Base-by-base conservation (phyloP, 176 grass and related monocot genomes). In the Hordeum vulgare region DNA sequence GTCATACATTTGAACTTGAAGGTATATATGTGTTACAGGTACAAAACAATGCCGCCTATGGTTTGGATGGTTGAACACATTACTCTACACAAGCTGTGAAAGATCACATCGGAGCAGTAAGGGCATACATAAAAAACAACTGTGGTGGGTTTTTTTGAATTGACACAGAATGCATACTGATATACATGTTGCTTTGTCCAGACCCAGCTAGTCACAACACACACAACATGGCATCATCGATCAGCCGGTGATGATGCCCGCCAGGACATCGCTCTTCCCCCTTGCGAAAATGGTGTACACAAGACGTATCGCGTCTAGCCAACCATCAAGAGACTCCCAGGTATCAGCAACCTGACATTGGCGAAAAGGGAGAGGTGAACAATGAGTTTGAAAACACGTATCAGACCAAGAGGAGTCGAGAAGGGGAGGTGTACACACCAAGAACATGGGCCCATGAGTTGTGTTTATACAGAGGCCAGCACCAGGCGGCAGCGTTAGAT, bases 251-350 rank as follows among this genome's bases (percentile, higher is more conserved):
- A 95, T 88, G 29, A 95, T 90, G 21, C 93, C 93, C 42, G 93
- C 93, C 62, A 95, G 82, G 45, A 92, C 81, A 71, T 90, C 93
- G 57, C 78, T 88, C 71, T 90, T 92, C 49, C 87, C 90, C 86
- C 90, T 90, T 8, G 93, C 93, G 41, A 86, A 92, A 31, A 95
- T 92, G 34, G 90, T 95, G 79, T 95, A 92, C 66, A 95, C 87
- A 11, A 95, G 84, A 13, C 87, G 84, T 49, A 92, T 95, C 42
- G 93, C 93, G 78, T 95, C 93, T 9, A 92, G 69, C 93, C 93
- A 95, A 33, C 90, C 87, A 71, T 92, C 88, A 21, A 90, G 75
- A 23, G 88, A 85, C 14, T 95, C 93, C 93, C 90, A 90, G n/a
- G 87, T 92, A 66, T 95, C 93, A 28, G 93, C 93, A 74, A 92